Base-by-base conservation (phyloP, 2,329 filamentous ascomycete genomes). In the Alternaria dauci region DNA sequence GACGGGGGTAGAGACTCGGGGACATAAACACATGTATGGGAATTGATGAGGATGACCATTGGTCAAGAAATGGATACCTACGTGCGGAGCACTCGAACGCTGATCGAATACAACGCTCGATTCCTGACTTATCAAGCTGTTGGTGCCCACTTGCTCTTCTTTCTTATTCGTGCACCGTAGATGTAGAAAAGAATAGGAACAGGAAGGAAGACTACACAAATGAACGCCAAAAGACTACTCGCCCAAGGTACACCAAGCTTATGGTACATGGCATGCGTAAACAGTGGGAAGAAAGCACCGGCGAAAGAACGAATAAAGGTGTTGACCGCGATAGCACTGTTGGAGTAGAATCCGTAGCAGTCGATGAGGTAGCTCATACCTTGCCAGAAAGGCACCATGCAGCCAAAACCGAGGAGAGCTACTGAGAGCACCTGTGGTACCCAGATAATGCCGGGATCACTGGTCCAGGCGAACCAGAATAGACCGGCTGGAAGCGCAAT, bases 311-410 rank as follows among this genome's bases (percentile, higher is more conserved):
- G 76, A 14, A 86, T 69, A 56, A 85, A 84, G 0, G 83, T 85
- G 69, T 84, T 84, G 0, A 82, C 80, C 0, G 82, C 82, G 28
- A 84, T 76, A 0, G 82, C 82, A 39, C 78, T 81, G 14, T 83
- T 83, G 0, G 81, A 77, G 32, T 78, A 80, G 44, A 75, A 76
- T 8, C 80, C 79, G 62, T 84, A 84, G 52, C 76, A 88, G 73
- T 94, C 91, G 61, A 94, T 89, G 9, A 94, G 85, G 76, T 94
- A 94, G 81, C 93, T 93, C 65, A 95, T 84, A 66, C 92, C 90
- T 36, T 95, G 87, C 84, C 94, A 94, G 74, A 95, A 93, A 26
- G 89, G 89, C 79, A 94, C 79, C 73, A 87, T 89, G 71, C 94
- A 88, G 12, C 91, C 91, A 50, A 93, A 89, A 5, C 92, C 92